phyloP scores from a whole-genome alignment of 1,284 basidiomycete species.

The Leccinum fuscescens region DNA sequence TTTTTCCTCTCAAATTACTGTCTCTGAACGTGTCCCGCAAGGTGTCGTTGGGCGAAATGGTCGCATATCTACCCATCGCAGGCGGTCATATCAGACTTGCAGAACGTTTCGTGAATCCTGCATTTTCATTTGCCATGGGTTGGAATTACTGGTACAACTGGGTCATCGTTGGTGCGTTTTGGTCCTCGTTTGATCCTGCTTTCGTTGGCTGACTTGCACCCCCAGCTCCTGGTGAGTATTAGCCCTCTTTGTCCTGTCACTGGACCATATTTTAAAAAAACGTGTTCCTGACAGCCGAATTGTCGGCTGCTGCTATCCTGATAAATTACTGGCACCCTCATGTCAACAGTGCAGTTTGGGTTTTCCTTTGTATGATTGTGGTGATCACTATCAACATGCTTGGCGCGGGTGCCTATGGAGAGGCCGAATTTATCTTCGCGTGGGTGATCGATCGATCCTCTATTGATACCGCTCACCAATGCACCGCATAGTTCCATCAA shows the following conservation, averaged over 20 bases:
- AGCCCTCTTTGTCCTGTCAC: background rate
- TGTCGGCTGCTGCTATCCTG: constrained; percentile 64
- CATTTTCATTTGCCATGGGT: constrained; percentile 67
- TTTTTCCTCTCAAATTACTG: background rate
- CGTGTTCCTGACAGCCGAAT: constrained; percentile 44
- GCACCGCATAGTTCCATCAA: constrained; percentile 51
- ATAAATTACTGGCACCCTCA: constrained; percentile 58
- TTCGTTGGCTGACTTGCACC: constrained; percentile 3
- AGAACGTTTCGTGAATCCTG: constrained; percentile 69
- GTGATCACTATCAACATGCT: constrained; percentile 68
- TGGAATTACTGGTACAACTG: constrained; percentile 75
- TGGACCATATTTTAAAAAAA: constrained; percentile 1
- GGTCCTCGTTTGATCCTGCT: background rate
- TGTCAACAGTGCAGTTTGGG: constrained; percentile 62
- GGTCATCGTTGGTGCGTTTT: constrained; percentile 45
- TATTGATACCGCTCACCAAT: background rate
- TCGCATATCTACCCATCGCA: constrained; percentile 39
- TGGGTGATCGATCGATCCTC: constrained; percentile 20
- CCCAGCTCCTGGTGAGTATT: constrained; percentile 30
- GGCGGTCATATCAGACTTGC: constrained; percentile 71
- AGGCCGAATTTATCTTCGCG: constrained; percentile 57
- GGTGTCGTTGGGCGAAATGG: constrained; percentile 44
- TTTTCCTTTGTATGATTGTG: constrained; percentile 60
- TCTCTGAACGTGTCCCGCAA: constrained; percentile 14
- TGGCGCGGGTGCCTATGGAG: constrained; percentile 52